Conservation (phyloP, 2,329 filamentous ascomycete species). For the Tolypocladium tropicale region DNA sequence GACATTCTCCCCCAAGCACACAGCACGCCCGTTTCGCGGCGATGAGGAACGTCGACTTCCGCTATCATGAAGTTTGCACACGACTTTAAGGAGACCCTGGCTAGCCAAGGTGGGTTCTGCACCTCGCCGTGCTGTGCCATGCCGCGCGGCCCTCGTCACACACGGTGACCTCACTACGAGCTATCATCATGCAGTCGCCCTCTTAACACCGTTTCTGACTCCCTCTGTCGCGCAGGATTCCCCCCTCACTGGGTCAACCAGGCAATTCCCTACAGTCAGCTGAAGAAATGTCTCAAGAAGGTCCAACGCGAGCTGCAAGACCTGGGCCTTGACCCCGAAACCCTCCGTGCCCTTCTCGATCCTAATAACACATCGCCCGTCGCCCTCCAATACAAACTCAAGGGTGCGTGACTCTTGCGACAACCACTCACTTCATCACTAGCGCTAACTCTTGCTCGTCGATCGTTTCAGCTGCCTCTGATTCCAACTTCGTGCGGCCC, state of each 20-base stretch:
- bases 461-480: conserved; percentile 19
- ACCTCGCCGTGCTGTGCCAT: neutral
- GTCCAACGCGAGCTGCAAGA: conserved; percentile 60
- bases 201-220: neutral
- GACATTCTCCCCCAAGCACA: neutral
- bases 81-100: conserved; percentile 60
- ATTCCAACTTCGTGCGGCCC: conserved; percentile 45
- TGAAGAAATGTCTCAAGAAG: conserved; percentile 84
- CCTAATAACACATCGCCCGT: conserved; percentile 34
- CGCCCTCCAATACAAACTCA: conserved; percentile 44
- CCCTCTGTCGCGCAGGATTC: conserved; percentile 39
- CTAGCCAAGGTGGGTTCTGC: conserved; percentile 40
- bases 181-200: neutral
- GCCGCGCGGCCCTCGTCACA: neutral
- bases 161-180: neutral
- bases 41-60: neutral
- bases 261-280: conserved; percentile 72
- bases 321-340: conserved; percentile 63
- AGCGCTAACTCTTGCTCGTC: neutral
- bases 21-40: neutral
- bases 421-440: neutral
- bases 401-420: conserved; percentile 24
- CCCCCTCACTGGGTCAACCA: conserved; percentile 61
- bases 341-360: conserved; percentile 54
- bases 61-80: conserved; percentile 74